Base-by-base conservation (phyloP, 257 asterid species). In the Rauvolfia tetraphylla region DNA sequence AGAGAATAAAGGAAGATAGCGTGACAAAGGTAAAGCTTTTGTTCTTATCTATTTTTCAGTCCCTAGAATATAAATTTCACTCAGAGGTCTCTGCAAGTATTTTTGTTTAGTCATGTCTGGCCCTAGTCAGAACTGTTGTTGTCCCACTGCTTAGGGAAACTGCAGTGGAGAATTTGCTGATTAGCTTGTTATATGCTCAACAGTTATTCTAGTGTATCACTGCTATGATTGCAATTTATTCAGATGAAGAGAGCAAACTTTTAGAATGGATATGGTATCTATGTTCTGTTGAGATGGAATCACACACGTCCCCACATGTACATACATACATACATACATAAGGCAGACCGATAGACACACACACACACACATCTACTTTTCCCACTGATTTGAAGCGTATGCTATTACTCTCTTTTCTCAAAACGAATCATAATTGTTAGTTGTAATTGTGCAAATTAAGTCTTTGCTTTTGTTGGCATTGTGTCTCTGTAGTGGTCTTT, bases 1-100 rank as follows among this genome's bases (percentile, higher is more conserved):
- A 92, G 87, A 91, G 97, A 85, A 83, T 86, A 69, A 85, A 87
- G 80, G 90, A 88, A 83, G 93, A 95, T 81, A 82, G 87, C 72
- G 77, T 76, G 77, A 18, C 79, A 65, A 88, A 87, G 96, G 98
- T 92, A 75, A 79, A 79, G 76, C 73, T 75, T 25, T 9, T 68
- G 44, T 41, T 27, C 13, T 67, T 65, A 34, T 65, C 65, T 41
- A n/a, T 25, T 75, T 29, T 70, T 56, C 29, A 41, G 11, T 71
- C 33, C 48, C 7, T 23, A n/a, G 23, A 20, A 3, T 0, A 31
- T 31, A 9, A 8, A 22, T 66, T 75, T 63, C 18, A 18, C 23
- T 6, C 0, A 6, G 63, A 3, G 29, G 48, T 10, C 9, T n/a
- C n/a, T n/a, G n/a, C n/a, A n/a, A n/a, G n/a, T n/a, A n/a, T 38